These are phyloP conservation scores for Tolypocladium pustulatum DNA, from an alignment of 2,329 filamentous ascomycete species.

Conservation along the genomic window DNA sequence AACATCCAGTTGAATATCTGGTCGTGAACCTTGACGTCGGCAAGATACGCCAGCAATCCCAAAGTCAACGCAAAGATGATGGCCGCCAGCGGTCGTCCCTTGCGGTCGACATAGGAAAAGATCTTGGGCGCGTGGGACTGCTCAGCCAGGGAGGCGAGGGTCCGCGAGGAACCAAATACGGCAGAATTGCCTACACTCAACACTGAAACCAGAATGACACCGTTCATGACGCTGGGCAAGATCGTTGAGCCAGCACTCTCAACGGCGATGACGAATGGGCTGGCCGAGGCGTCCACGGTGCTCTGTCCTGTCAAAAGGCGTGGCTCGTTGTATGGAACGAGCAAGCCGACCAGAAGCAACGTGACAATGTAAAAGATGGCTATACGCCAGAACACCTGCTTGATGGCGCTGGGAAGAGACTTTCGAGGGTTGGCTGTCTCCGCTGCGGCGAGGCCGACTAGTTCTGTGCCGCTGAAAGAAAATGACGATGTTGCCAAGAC, in stretches of 20 bases:
- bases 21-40: constrained; percentile 48
- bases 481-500: constrained; percentile 71
- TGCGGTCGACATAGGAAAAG: constrained; percentile 71
- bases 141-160: constrained; percentile 79
- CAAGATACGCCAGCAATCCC: constrained; percentile 67
- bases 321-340: constrained; percentile 63
- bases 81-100: constrained; percentile 67
- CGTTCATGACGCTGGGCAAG: constrained; percentile 84
- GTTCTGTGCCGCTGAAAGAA: constrained; percentile 64
- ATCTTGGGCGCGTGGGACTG: constrained; percentile 72
- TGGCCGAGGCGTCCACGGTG: constrained; percentile 60
- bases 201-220: constrained; percentile 85
- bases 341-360: constrained; percentile 67
- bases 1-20: constrained; percentile 72
- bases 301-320: constrained; percentile 47
- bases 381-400: constrained; percentile 94
- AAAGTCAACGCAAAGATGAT: constrained; percentile 57
- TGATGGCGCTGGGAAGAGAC: constrained; percentile 75
- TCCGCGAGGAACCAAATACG: constrained; percentile 84
- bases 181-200: constrained; percentile 86
- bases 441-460: constrained; percentile 66
- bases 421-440: constrained; percentile 70
- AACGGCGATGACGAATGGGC: constrained; percentile 90
- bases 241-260: constrained; percentile 70
- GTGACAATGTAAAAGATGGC: constrained; percentile 82